Evolutionary conservation across 768 basidiomycete genomes (phyloP), one percentile per base, ranked within the genome.

Genomic region (Krasilnikovozyma curviuscula): DNA sequence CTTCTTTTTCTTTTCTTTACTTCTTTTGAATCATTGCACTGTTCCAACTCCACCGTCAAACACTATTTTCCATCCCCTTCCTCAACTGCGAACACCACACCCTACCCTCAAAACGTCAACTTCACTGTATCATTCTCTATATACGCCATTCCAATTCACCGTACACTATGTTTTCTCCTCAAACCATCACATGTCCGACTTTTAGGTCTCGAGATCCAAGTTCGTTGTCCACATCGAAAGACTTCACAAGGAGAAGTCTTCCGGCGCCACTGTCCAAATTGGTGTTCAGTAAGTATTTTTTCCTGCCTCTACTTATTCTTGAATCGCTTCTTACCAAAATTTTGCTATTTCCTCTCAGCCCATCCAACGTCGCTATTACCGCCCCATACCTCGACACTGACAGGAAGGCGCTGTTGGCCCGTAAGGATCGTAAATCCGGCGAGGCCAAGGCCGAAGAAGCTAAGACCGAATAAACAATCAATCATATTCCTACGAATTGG

Each of bases 181-280:
- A n/a, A n/a, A n/a, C n/a, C n/a, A n/a, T 24, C n/a, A 7, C 14
- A 40, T 43, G 29, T 12, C 25, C 38, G 34, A 21, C 13, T 8
- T 24, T 49, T 81, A 88, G 69, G 89, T 95, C 56, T 91, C 89
- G 75, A 82, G 89, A 67, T 91, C 91, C 79, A 89, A 91, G 68
- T 97, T 84, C 83, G 84, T 95, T 47, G 81, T 98, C 67, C 81
- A 95, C 69, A 83, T 98, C 63, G 91, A 98, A 69, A 84, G 91
- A 64, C 86, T 98, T 48, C 79, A 82, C 67, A 78, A 86, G 57
- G 91, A 98, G 73, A 95, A 95, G 70, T 84, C 85, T 56, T 93
- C 91, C 64, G 91, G 93, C 56, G 80, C 88, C 52, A 77, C 86
- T 47, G 77, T 81, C 50, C 83, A 83, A 61, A 88, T 98, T 59